Evolutionary conservation across 2,329 filamentous ascomycete species (phyloP).

Genomic region (Trichoderma breve): DNA sequence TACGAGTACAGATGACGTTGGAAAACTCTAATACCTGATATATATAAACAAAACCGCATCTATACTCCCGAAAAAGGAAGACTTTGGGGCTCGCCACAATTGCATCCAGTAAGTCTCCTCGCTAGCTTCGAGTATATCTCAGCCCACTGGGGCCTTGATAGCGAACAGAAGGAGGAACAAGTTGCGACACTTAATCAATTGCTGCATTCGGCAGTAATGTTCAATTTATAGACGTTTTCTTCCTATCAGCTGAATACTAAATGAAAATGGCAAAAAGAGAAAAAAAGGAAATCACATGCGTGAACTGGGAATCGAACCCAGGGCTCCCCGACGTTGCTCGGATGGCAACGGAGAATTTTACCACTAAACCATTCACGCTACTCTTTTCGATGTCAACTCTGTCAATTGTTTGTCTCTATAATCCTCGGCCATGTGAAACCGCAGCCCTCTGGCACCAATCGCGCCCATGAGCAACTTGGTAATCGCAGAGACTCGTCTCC

Average conservation of each 20-base stretch:
- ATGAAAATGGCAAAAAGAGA: neutral
- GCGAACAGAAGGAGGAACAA: neutral
- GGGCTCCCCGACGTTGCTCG: conserved; percentile 33
- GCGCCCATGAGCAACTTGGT: conserved; percentile 78
- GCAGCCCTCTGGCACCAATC: conserved; percentile 66
- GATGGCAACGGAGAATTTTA: conserved; percentile 38
- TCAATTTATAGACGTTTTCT: neutral
- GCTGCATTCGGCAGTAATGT: neutral
- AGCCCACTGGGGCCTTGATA: neutral
- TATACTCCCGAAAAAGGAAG: neutral
- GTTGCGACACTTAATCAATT: neutral
- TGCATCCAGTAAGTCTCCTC: neutral
- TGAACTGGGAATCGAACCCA: conserved; percentile 37
- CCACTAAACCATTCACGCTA: conserved; percentile 31
- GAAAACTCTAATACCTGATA: neutral
- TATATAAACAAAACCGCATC: neutral
- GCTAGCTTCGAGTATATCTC: neutral
- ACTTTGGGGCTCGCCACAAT: neutral
- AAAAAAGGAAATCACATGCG: conserved; percentile 25
- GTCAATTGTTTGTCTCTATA: neutral
- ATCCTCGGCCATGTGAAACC: conserved; percentile 27
- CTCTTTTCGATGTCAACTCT: neutral
- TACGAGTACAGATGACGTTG: neutral
- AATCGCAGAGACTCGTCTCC: conserved; percentile 78
- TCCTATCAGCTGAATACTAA: neutral